phyloP scores from a whole-genome alignment of 73 alveolate species.

The Tetrahymena thermophila region DNA sequence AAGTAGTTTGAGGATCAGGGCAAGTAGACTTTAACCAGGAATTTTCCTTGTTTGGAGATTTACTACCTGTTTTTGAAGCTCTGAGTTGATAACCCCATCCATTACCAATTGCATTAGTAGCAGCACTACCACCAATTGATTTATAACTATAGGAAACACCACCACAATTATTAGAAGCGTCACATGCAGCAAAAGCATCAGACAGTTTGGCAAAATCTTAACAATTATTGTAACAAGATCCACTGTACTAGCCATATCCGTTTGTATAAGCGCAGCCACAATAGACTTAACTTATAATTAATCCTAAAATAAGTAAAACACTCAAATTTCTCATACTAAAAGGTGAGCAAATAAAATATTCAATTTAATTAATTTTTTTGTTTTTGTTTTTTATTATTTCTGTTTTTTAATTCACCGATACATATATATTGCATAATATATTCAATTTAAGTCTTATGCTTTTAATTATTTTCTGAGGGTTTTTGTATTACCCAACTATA shows the following conservation, averaged over 20 bases:
- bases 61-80: not conserved
- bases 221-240: not conserved
- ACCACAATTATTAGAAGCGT: not conserved
- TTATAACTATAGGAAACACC: not conserved
- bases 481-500: too few species aligned
- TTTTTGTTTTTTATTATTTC: not conserved
- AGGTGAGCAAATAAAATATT: not conserved
- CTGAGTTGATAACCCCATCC: not conserved
- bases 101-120: not conserved
- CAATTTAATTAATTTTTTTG: not conserved
- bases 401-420: not conserved
- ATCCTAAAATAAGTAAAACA: not conserved
- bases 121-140: not conserved
- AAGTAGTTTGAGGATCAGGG: not conserved
- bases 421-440: not conserved
- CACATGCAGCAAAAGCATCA: not conserved
- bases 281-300: not conserved
- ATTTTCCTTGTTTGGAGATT: not conserved
- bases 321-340: not conserved
- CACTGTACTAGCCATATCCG: not conserved
- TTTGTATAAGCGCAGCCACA: not conserved
- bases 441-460: not conserved
- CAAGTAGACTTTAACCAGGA: not conserved
- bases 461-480: too few species aligned
- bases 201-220: not conserved